Conservation (phyloP, 2,329 filamentous ascomycete species). For the Venturia pyrina region DNA sequence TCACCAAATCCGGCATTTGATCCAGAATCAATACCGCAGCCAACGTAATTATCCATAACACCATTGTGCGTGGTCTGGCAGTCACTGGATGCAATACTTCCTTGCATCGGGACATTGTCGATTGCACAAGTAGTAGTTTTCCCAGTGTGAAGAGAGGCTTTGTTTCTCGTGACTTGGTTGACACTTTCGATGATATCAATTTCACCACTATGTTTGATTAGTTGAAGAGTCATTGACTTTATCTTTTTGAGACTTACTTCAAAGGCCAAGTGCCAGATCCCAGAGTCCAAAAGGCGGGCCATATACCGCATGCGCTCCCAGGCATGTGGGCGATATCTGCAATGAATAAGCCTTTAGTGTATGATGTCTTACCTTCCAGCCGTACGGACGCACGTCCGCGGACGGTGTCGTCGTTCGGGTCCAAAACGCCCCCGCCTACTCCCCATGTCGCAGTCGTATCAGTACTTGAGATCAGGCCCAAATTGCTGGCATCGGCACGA, state of each 20-base stretch:
- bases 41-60: constrained; percentile 4
- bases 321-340: constrained; percentile 30
- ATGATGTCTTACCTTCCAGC: constrained; percentile 8
- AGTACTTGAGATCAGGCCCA: background rate
- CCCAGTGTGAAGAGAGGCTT: constrained; percentile 17
- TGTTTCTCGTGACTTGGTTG: constrained; percentile 18
- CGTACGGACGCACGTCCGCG: constrained; percentile 11
- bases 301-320: constrained; percentile 28
- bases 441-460: constrained; percentile 6
- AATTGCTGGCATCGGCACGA: background rate
- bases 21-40: constrained; percentile 14
- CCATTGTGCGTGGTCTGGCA: constrained; percentile 14
- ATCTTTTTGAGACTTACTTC: constrained; percentile 18
- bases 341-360: constrained; percentile 13
- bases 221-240: background rate
- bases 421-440: background rate
- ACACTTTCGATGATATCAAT: constrained; percentile 15
- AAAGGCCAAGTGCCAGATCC: constrained; percentile 29
- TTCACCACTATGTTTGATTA: background rate
- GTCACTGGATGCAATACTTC: constrained; percentile 15
- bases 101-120: constrained; percentile 15
- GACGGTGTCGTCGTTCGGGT: background rate
- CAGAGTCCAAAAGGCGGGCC: constrained; percentile 32
- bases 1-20: constrained; percentile 18
- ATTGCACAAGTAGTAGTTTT: constrained; percentile 16